Conservation (phyloP, 345 rosid species). For the Boechera retrofracta region DNA sequence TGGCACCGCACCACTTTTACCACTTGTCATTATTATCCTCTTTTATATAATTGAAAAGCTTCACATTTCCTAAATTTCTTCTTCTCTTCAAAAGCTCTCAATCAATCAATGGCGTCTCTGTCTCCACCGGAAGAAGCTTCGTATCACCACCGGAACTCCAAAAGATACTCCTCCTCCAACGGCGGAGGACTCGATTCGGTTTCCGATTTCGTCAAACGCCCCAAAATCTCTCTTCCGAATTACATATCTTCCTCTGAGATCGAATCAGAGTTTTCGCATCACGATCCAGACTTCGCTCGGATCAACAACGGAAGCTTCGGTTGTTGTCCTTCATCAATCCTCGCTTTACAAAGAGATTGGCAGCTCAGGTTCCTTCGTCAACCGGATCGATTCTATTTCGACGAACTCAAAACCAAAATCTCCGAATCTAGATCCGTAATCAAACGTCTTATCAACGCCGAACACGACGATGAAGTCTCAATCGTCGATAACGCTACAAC, state of each 20-base stretch:
- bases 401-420: constrained; percentile 60
- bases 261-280: constrained; percentile 79
- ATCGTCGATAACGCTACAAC: constrained; percentile 97
- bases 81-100: background rate
- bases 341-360: constrained; percentile 67
- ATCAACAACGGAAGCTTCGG: constrained; percentile 98
- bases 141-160: constrained; percentile 41
- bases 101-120: constrained; percentile 46
- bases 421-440: constrained; percentile 59
- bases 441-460: constrained; percentile 71
- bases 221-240: constrained; percentile 51
- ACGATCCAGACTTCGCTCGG: constrained; percentile 63
- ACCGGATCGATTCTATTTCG: constrained; percentile 77
- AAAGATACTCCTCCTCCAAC: constrained; percentile 19
- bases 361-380: constrained; percentile 74
- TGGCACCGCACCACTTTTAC: constrained; percentile 47
- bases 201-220: constrained; percentile 40
- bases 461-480: constrained; percentile 69
- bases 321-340: constrained; percentile 70
- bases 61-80: background rate
- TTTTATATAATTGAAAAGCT: background rate
- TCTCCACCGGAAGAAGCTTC: constrained; percentile 45
- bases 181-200: constrained; percentile 28
- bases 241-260: constrained; percentile 56
- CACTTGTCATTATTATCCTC: constrained; percentile 34